These are phyloP conservation scores for Candida gorgasii DNA, from an alignment of 805 yeast species.

Conservation along the genomic window DNA sequence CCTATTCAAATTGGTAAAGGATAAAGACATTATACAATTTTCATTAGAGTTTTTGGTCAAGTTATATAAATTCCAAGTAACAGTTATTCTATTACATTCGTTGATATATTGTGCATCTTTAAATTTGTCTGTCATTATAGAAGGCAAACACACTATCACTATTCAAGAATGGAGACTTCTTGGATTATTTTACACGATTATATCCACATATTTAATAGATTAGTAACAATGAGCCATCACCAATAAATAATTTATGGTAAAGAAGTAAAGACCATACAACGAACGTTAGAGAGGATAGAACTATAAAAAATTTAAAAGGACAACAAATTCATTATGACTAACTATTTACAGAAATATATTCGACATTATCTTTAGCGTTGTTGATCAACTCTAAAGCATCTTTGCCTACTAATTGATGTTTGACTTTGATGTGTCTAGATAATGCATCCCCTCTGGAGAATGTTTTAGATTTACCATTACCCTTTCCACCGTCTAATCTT, in stretches of 20 bases:
- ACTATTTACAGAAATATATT: conserved; percentile 41
- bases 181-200: not conserved
- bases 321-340: conserved; percentile 1
- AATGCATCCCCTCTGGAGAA: conserved; percentile 49
- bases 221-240: not conserved
- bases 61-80: not conserved
- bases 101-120: not conserved
- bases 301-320: not conserved
- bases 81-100: not conserved
- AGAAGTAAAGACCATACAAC: too few species aligned
- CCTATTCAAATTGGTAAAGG: too few species aligned
- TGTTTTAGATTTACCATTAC: conserved; percentile 52
- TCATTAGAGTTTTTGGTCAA: not conserved
- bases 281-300: not conserved
- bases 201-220: not conserved
- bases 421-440: conserved; percentile 62
- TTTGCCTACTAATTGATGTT: conserved; percentile 71
- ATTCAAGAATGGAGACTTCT: not conserved
- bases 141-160: not conserved
- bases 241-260: too few species aligned
- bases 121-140: not conserved
- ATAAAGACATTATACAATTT: not conserved
- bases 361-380: conserved; percentile 77
- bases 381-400: conserved; percentile 72
- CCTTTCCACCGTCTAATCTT: conserved; percentile 46